phyloP scores from a whole-genome alignment of 768 basidiomycete genomes.

The Boletus patriciae region DNA sequence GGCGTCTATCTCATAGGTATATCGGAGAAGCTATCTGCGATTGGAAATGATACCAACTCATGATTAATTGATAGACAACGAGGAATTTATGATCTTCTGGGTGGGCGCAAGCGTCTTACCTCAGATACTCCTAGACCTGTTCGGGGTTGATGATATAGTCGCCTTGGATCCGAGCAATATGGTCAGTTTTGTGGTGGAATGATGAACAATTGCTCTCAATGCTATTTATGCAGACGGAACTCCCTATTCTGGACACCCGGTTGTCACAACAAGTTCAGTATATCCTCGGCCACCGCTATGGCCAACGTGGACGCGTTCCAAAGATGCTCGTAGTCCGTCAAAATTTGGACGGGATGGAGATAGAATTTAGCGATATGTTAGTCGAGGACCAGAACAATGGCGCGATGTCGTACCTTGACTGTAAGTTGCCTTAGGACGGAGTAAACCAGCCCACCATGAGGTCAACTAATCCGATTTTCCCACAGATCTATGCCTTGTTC shows the following conservation, averaged over 20 bases:
- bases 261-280: constrained; percentile 85
- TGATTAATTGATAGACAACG: constrained; percentile 63
- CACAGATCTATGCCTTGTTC: constrained; percentile 34
- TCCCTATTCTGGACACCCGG: constrained; percentile 70
- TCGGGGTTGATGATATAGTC: constrained; percentile 78
- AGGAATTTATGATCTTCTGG: constrained; percentile 87
- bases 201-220: not conserved
- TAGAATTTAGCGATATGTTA: constrained; percentile 96
- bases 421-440: constrained; percentile 45
- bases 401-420: constrained; percentile 88
- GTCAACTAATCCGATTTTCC: not conserved
- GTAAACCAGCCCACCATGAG: not conserved
- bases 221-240: constrained; percentile 48
- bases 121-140: constrained; percentile 77
- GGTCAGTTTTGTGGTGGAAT: constrained; percentile 43
- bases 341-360: constrained; percentile 87
- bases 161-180: constrained; percentile 59
- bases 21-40: constrained; percentile 22
- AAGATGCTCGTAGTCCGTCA: constrained; percentile 83
- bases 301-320: constrained; percentile 51
- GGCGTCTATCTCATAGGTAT: constrained; percentile 93
- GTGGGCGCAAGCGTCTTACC: constrained; percentile 81
- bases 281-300: constrained; percentile 68
- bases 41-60: constrained; percentile 16
- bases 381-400: constrained; percentile 97